Base-by-base conservation (phyloP, 2,329 filamentous ascomycete genomes). In the Venturia carpophila region DNA sequence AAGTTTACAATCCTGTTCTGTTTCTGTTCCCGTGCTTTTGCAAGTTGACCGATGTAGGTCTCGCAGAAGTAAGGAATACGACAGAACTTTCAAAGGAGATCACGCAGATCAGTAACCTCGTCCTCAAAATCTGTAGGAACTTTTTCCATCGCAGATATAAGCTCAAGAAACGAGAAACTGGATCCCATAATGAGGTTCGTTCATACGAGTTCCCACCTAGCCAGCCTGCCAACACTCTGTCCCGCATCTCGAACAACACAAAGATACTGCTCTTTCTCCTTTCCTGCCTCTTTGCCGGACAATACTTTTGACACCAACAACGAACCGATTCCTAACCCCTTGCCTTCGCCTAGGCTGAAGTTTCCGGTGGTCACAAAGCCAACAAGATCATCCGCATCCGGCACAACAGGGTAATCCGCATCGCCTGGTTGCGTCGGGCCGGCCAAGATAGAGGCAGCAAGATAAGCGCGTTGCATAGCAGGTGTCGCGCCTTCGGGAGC, bases 361-460 rank as follows among this genome's bases (percentile, higher is more conserved):
- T 90, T 88, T 0, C 93, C 94, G 0, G 88, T 89, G 1, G 92
- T 97, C 30, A 97, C 87, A 73, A 96, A 99, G 0, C 94, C 94
- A 62, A 97, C 84, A 15, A 97, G 80, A 73, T 97, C 90, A 27
- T 83, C 80, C 67, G 86, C 86, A 11, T 81, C 80, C 0, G 93
- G 93, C n/a, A 92, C 85, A 0, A 86, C 72, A 0, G 88, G 87
- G 69, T 90, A 85, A 0, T 76, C 73, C 0, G 79, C 79, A 30
- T 75, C 68, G 63, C 68, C 69, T 2, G 68, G 63, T 21, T 71
- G 42, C 47, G 65, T 7, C 45, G 75, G 5, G 78, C 72, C 72
- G 76, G 55, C 82, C 73, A 67, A 71, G 30, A 76, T 76, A 19
- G 77, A 77, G 21, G 75, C 75, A 41, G 76, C 75, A 9, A 83